Evolutionary conservation across 306 rosid genomes (phyloP).

Genomic region (Trichosanthes cucumerina): DNA sequence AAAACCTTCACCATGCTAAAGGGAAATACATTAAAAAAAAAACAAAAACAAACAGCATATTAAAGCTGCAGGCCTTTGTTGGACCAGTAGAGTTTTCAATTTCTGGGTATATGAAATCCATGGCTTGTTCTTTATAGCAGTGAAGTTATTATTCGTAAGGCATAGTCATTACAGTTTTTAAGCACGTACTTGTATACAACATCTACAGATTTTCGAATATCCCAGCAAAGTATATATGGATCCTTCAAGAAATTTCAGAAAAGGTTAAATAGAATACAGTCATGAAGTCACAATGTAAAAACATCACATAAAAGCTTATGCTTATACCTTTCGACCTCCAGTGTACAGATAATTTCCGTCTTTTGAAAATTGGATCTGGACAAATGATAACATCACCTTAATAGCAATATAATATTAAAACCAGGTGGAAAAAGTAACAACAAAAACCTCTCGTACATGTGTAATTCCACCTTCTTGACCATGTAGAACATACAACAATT

Average conservation of each 20-base stretch:
- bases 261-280: slow-evolving; percentile 9
- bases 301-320: slow-evolving; percentile 1
- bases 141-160: background rate
- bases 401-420: background rate
- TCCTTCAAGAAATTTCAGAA: slow-evolving; percentile 50
- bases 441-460: slow-evolving; percentile 53
- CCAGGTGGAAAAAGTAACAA: background rate
- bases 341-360: slow-evolving; percentile 92
- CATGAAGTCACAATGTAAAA: background rate
- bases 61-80: background rate
- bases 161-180: background rate
- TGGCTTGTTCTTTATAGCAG: background rate
- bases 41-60: background rate
- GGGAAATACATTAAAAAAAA: background rate
- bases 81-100: background rate
- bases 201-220: slow-evolving; percentile 82
- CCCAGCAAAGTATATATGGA: slow-evolving; percentile 97
- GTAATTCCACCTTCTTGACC: slow-evolving; percentile 99
- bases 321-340: slow-evolving; percentile 81
- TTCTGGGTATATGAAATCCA: background rate
- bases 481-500: slow-evolving; percentile 71
- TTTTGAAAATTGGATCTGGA: slow-evolving; percentile 83
- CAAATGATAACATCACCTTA: slow-evolving; percentile 10
- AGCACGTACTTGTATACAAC: slow-evolving; percentile 76
- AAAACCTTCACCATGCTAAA: background rate